Evolutionary conservation across 768 basidiomycete genomes (phyloP).

Genomic region (Neoboletus magnificus): DNA sequence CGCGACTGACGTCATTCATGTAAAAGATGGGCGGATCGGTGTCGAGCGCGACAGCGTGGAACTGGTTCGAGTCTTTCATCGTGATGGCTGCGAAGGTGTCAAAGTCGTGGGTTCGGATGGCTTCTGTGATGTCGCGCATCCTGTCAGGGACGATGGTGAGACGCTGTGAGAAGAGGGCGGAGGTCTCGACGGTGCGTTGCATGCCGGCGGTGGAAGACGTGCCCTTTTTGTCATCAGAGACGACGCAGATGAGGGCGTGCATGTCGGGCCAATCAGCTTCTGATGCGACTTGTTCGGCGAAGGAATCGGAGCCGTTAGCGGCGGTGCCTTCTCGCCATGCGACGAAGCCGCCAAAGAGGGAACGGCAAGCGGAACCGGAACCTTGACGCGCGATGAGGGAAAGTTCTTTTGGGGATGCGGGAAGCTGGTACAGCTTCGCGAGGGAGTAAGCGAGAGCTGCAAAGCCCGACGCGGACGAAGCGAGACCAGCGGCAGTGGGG

Average conservation of each 20-base stretch:
- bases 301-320: conserved; percentile 76
- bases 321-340: conserved; percentile 70
- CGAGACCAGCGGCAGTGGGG: conserved; percentile 97
- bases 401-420: conserved; percentile 72
- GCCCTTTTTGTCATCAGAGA: conserved; percentile 94
- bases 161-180: conserved; percentile 81
- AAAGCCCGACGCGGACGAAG: conserved; percentile 95
- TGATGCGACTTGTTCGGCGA: conserved; percentile 84
- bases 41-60: conserved; percentile 97
- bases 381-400: conserved; percentile 96
- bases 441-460: conserved; percentile 92
- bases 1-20: conserved; percentile 94
- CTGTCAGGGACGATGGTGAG: conserved; percentile 87
- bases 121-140: conserved; percentile 77
- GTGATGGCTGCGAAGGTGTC: conserved; percentile 86
- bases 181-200: conserved; percentile 97
- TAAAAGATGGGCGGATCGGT: conserved; percentile 98
- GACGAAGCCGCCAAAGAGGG: conserved; percentile 95
- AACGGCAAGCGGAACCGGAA: conserved; percentile 96
- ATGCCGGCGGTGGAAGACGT: conserved; percentile 94
- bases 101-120: conserved; percentile 80
- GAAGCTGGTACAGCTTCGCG: conserved; percentile 80
- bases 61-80: conserved; percentile 97
- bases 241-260: conserved; percentile 96
- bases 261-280: conserved; percentile 91